Base-by-base conservation (phyloP, 495 filamentous ascomycete species). In the Penicillium fimorum region DNA sequence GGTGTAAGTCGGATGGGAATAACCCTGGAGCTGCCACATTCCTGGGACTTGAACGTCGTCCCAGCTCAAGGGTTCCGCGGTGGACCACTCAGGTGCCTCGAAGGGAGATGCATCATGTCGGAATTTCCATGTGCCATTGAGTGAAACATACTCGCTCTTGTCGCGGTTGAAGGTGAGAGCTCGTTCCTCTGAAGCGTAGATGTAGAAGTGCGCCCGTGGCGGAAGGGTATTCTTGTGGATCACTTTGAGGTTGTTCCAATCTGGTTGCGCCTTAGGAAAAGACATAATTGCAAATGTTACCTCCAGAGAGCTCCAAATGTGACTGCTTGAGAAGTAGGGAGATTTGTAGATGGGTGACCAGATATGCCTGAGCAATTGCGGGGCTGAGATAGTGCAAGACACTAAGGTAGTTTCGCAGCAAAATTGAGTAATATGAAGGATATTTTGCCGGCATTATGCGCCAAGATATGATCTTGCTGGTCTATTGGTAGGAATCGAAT, bases 1-100 rank as follows among this genome's bases (percentile, higher is more conserved):
- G 5, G 80, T 84, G 57, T 85, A 85, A 17, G 82, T 79, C 5
- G 82, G 82, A 10, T 76, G 78, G 4, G 81, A 82, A 52, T 83
- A 80, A 27, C 83, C 83, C 55, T 87, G 82, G 12, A 84, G 67
- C 57, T 87, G 85, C 85, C 85, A 88, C 79, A 84, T 82, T n/a
- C 82, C 80, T 0, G 84, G 85, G 9, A 87, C 85, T 37, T 73
- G 50, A 50, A 86, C 75, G 40, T 74, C 67, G 30, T 69, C 70
- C 79, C 83, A 84, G 54, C 38, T 55, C 13, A 64, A 66, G 18
- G 54, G 56, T 4, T 76, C 62, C 27, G 52, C 57, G 3, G 60
- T 52, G 2, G 54, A 22, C 69, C 60, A 82, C 22, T 71, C 67
- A 0, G 79, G 78, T 9, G 78, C 79, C 22, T 78, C 68, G 18